Evolutionary conservation across 179 eudicot species (phyloP).

Genomic region (Amaranthus tricolor): DNA sequence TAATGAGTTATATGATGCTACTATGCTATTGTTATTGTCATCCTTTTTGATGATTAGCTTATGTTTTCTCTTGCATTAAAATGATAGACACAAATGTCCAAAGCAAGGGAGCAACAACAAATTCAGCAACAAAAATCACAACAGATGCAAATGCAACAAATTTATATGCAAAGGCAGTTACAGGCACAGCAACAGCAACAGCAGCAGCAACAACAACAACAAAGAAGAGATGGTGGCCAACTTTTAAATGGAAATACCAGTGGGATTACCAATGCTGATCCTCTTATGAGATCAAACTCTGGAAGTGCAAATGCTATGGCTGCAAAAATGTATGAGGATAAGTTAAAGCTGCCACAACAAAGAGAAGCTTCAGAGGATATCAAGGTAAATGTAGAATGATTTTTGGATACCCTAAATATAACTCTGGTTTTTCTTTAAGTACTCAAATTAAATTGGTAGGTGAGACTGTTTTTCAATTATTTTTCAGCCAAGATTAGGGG

Average conservation of each 20-base stretch:
- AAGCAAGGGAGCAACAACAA: constrained; percentile 38
- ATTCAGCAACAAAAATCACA: constrained; percentile 32
- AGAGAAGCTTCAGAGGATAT: constrained; percentile 45
- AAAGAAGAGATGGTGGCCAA: constrained; percentile 38
- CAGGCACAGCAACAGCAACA: constrained; percentile 32
- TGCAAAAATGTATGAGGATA: constrained; percentile 46
- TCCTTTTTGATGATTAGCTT: neutral
- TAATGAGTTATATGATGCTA: neutral
- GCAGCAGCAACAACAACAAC: constrained; percentile 36
- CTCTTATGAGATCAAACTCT: constrained; percentile 39
- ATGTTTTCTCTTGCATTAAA: constrained; percentile 8
- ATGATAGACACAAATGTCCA: constrained; percentile 38
- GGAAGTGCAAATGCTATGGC: constrained; percentile 40
- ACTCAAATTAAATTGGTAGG: neutral
- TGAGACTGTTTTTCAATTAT: neutral
- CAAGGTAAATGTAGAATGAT: constrained; percentile 28
- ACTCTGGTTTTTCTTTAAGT: neutral
- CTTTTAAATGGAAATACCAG: constrained; percentile 35
- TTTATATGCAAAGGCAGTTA: constrained; percentile 22
- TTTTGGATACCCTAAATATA: neutral
- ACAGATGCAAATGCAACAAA: constrained; percentile 31
- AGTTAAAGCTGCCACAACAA: constrained; percentile 38
- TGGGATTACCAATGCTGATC: constrained; percentile 33
- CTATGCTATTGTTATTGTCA: neutral
- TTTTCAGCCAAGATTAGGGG: constrained; percentile 43